Percentiles rank a stretch among this genome's conserved stretches.
Conservation (phyloP, 2,329 filamentous ascomycete species). For the Colletotrichum sp. region DNA sequence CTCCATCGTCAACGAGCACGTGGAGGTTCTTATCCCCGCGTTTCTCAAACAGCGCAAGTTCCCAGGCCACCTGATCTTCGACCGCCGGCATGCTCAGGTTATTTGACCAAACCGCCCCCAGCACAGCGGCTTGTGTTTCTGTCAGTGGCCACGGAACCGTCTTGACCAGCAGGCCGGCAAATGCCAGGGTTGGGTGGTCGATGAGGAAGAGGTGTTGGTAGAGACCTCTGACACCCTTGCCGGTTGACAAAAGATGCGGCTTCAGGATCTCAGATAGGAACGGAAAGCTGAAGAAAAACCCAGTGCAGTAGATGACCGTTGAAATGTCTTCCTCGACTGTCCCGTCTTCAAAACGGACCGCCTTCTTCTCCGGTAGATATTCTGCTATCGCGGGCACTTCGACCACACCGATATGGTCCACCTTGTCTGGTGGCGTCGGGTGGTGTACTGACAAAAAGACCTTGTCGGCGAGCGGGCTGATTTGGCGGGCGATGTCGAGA, state of each 20-base stretch:
- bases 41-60: constrained; percentile 60
- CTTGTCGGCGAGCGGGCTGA: constrained; percentile 62
- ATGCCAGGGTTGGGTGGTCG: constrained; percentile 77
- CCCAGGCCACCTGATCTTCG: constrained; percentile 74
- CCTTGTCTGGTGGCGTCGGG: constrained; percentile 49
- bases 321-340: constrained; percentile 68
- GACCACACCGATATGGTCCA: constrained; percentile 50
- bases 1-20: constrained; percentile 52
- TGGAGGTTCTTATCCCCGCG: constrained; percentile 48
- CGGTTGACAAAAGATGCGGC: constrained; percentile 66
- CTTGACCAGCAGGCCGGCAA: constrained; percentile 77
- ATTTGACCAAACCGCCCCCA: constrained; percentile 80
- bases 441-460: constrained; percentile 70
- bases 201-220: constrained; percentile 84
- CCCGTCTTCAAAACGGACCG: constrained; percentile 70
- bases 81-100: constrained; percentile 67
- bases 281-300: constrained; percentile 80
- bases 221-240: constrained; percentile 71
- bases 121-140: constrained; percentile 79
- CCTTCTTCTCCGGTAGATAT: constrained; percentile 58
- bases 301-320: constrained; percentile 78
- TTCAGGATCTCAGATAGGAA: constrained; percentile 55
- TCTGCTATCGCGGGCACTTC: constrained; percentile 65
- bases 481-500: constrained; percentile 81
- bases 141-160: constrained; percentile 87